phyloP scores from a whole-genome alignment of 805 yeast genomes.

The Monosporozyma aerobia region DNA sequence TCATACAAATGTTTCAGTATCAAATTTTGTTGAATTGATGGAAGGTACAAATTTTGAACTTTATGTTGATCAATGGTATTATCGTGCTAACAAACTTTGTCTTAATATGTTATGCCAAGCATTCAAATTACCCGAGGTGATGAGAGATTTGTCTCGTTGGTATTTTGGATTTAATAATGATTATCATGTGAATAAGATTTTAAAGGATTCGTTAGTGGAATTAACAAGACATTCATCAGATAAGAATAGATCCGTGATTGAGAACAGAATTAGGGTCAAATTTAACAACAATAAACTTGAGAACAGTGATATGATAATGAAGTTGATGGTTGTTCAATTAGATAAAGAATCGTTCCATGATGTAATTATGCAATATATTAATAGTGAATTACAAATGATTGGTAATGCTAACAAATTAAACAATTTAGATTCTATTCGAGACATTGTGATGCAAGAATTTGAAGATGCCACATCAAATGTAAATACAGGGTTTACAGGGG shows the following conservation, averaged over 20 bases:
- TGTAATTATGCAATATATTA: constrained; percentile 12
- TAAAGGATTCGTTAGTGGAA: constrained; percentile 20
- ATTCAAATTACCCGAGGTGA: constrained; percentile 40
- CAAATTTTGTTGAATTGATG: constrained; percentile 12
- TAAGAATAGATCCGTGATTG: constrained; percentile 4
- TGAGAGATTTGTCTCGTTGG: constrained; percentile 44
- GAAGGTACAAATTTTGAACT: constrained; percentile 40
- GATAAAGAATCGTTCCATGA: constrained; percentile 29
- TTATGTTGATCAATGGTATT: constrained; percentile 51
- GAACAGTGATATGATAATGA: constrained; percentile 15
- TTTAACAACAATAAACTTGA: constrained; percentile 8
- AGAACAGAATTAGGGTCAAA: constrained; percentile 27
- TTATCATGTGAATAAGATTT: constrained; percentile 16
- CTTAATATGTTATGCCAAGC: constrained; percentile 52
- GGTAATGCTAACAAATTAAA: neutral
- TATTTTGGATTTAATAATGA: constrained; percentile 37
- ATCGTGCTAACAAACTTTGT: constrained; percentile 55
- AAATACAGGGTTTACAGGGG: neutral
- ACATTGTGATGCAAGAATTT: constrained; percentile 37
- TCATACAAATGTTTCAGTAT: neutral
- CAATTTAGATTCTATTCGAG: constrained; percentile 34
- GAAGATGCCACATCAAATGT: constrained; percentile 4
- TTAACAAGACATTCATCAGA: constrained; percentile 19
- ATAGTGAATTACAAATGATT: constrained; percentile 2
- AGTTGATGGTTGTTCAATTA: constrained; percentile 30